phyloP scores from a whole-genome alignment of 352 stramenopile species.

The Phytophthora niederhauseri region DNA sequence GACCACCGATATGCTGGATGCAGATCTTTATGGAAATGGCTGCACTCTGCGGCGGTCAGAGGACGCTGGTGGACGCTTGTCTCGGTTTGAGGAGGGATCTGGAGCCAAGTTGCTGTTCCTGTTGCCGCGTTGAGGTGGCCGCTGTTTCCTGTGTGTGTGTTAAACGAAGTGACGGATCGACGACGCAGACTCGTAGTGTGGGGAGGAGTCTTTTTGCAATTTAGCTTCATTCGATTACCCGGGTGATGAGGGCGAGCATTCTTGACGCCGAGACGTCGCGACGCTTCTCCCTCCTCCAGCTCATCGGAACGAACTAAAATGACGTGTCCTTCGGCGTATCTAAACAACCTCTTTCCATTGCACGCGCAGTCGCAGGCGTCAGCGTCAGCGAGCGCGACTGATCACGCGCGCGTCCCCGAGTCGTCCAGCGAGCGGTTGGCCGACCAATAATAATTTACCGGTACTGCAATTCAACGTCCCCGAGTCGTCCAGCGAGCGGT shows the following conservation, averaged over 20 bases:
- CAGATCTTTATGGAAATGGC: slow-evolving; percentile 13
- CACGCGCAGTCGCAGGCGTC: slow-evolving; percentile 39
- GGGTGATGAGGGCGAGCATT: slow-evolving; percentile 10
- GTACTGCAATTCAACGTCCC: slow-evolving; percentile 57
- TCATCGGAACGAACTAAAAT: slow-evolving; percentile 36
- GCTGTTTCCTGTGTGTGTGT: slow-evolving; percentile 1
- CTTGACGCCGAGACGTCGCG: slow-evolving; percentile 16
- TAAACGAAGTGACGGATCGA: slow-evolving; percentile 15
- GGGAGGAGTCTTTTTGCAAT: slow-evolving; percentile 45
- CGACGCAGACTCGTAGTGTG: slow-evolving; percentile 16
- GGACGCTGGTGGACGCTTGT: not conserved
- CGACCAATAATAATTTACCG: slow-evolving; percentile 72
- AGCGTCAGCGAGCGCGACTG: slow-evolving; percentile 38
- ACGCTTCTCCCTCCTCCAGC: slow-evolving; percentile 25
- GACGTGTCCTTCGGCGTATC: slow-evolving; percentile 68
- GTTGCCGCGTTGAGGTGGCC: not conserved
- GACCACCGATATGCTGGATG: not conserved
- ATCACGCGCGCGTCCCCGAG: slow-evolving; percentile 31
- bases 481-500: slow-evolving; percentile 38
- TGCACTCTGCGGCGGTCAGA: not conserved
- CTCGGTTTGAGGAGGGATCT: not conserved
- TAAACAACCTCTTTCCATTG: slow-evolving; percentile 52
- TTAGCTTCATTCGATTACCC: slow-evolving; percentile 69
- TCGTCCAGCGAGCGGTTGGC: slow-evolving; percentile 42
- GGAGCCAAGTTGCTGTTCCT: not conserved